Evolutionary conservation across 139 green algal genomes (phyloP), one percentile per base, ranked within the genome.

Genomic region (Penium margaritaceum): DNA sequence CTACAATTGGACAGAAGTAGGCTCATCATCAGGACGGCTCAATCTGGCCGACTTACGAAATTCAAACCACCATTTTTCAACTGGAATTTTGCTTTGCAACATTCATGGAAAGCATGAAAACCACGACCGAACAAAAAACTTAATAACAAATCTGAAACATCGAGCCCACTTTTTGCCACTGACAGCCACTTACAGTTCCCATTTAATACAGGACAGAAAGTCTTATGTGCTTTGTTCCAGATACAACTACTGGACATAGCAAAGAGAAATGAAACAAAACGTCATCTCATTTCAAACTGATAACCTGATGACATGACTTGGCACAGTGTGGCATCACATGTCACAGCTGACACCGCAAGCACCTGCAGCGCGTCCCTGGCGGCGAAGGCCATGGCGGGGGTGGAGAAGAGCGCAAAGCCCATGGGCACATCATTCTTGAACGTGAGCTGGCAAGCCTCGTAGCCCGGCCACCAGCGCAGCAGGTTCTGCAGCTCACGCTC

Each of bases 401-500:
- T 46, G 55, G 35, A 75, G 35, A 84, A 78, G 7, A 84, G 62
- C 30, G 60, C 79, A 65, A 85, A 81, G 21, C 80, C 74, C 74
- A 81, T 81, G 27, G 74, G 68, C 38, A 80, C 70, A 15, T 81
- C 68, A 21, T 46, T 70, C 51, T 79, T 79, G 37, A 75, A 78
- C n/a, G 7, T 81, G 38, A 80, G 64, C 58, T 72, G 79, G 21
- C 30, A 67, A 38, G 91, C 88, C 84, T 95, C 87, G 70, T 95
- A 96, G 30, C 90, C 91, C 7, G 90, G 89, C 62, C 96, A 75
- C 75, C 95, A 96, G 5, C 90, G 84, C 36, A 96, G 78, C 63
- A 97, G 74, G 72, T 96, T 97, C 67, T 94, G 94, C n/a, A 97
- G 86, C 80, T 97, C 91, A 1, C 91, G 77, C 80, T 97, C 91